A percentile compares a stretch with the other conserved stretches of the same genome.
Evolutionary conservation across 768 basidiomycete genomes (phyloP).

Genomic region (Mycena alexandri): DNA sequence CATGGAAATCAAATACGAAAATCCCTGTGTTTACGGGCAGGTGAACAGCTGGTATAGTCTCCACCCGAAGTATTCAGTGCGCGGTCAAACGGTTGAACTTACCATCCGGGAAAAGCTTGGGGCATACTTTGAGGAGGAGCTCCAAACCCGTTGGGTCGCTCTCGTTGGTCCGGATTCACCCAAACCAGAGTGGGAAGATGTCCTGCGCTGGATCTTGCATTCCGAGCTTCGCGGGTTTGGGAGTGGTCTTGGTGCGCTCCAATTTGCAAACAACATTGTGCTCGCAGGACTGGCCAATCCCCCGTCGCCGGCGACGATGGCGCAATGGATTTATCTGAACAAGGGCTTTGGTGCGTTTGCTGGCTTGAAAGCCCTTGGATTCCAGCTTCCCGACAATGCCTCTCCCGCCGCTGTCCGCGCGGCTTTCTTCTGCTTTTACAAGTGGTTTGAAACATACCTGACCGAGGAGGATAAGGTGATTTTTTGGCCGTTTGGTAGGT

Average conservation of each 20-base stretch:
- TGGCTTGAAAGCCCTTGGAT: conserved; percentile 27
- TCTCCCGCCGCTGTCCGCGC: conserved; percentile 3
- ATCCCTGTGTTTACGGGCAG: conserved; percentile 18
- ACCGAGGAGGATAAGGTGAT: no score
- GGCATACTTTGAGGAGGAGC: conserved; percentile 6
- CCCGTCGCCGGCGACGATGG: conserved; percentile 11
- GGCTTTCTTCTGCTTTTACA: no score
- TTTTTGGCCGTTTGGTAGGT: no score
- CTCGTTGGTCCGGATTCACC: conserved; percentile 18
- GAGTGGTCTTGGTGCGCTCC: conserved; percentile 29
- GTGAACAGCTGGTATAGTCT: conserved; percentile 8
- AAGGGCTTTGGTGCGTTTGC: conserved; percentile 26
- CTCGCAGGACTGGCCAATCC: conserved; percentile 20
- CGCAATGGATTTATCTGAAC: conserved; percentile 31
- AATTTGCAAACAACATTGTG: conserved; percentile 36
- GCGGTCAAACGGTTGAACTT: background rate
- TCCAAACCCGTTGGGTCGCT: background rate
- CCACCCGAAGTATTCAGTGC: conserved; percentile 5
- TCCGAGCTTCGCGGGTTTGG: conserved; percentile 11
- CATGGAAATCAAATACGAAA: background rate
- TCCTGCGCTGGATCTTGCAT: conserved; percentile 20
- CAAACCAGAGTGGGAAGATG: conserved; percentile 8
- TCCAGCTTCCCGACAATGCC: conserved; percentile 8
- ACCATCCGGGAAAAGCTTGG: conserved; percentile 16
- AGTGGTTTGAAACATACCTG: no score